Conservation (phyloP, 495 filamentous ascomycete genomes). For the Lasiosphaeriaceae sp. region DNA sequence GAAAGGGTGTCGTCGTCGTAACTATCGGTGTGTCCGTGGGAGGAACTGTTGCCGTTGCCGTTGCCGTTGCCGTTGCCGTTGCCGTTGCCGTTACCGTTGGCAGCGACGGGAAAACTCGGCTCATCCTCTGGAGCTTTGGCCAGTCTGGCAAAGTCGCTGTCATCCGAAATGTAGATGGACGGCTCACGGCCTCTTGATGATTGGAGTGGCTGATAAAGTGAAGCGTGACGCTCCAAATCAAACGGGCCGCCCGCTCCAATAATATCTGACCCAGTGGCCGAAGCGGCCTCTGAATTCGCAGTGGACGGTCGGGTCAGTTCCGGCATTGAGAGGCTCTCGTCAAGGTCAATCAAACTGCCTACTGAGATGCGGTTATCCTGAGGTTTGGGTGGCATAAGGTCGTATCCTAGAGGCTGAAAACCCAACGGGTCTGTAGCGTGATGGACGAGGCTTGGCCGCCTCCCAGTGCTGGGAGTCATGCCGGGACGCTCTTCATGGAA, state of each 20-base stretch:
- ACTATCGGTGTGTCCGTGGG: constrained; percentile 26
- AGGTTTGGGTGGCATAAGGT: constrained; percentile 19
- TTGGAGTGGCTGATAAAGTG: constrained; percentile 40
- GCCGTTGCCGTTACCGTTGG: constrained; percentile 13
- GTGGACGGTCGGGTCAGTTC: constrained; percentile 46
- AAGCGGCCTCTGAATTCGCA: constrained; percentile 49
- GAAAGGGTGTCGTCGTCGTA: constrained; percentile 31
- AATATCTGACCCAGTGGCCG: constrained; percentile 43
- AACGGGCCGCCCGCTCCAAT: constrained; percentile 48
- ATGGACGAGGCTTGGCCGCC: constrained; percentile 44
- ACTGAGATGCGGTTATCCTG: constrained; percentile 38
- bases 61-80: constrained; percentile 13
- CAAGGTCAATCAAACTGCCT: constrained; percentile 49
- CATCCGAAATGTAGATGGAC: constrained; percentile 50
- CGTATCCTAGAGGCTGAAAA: constrained; percentile 42
- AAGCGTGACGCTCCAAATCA: constrained; percentile 51
- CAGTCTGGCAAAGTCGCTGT: constrained; percentile 37
- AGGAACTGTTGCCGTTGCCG: constrained; percentile 12
- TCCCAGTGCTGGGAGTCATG: constrained; percentile 18
- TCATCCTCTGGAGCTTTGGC: constrained; percentile 12
- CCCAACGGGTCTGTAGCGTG: constrained; percentile 47
- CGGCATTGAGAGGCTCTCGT: constrained; percentile 38
- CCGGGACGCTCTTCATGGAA: constrained; percentile 31
- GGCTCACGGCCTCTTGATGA: constrained; percentile 37
- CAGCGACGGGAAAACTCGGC: constrained; percentile 2